Conservation (phyloP, 345 rosid genomes). For the Euphorbia peplus region DNA sequence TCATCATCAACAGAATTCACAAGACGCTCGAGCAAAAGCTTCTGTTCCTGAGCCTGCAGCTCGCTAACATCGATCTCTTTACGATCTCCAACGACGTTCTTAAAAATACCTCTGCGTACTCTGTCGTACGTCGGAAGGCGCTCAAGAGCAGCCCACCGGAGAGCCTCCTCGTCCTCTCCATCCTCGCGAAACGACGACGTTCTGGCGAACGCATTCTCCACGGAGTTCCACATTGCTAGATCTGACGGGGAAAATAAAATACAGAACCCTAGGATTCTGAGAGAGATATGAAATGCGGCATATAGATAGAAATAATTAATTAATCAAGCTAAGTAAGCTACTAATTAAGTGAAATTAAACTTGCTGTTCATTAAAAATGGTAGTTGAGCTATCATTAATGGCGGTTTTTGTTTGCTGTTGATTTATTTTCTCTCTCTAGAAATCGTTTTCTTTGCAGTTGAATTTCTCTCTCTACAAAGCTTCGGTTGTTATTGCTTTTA, state of each 20-base stretch:
- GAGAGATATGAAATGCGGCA: background rate
- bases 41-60: slow-evolving; percentile 65
- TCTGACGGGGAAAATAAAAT: slow-evolving; percentile 15
- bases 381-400: slow-evolving; percentile 63
- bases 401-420: background rate
- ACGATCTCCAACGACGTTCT: slow-evolving; percentile 57
- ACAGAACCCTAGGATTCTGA: background rate
- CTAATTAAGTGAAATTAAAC: background rate
- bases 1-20: slow-evolving; percentile 74
- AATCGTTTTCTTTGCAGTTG: background rate
- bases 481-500: slow-evolving; percentile 4
- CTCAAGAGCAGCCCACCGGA: slow-evolving; percentile 91
- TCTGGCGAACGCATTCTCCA: slow-evolving; percentile 68
- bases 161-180: slow-evolving; percentile 71
- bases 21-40: slow-evolving; percentile 66
- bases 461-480: slow-evolving; percentile 3
- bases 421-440: background rate
- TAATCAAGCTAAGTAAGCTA: too few relatives aligned
- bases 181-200: slow-evolving; percentile 60
- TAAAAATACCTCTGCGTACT: slow-evolving; percentile 74
- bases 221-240: slow-evolving; percentile 80
- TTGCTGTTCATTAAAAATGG: slow-evolving; percentile 23
- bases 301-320: background rate
- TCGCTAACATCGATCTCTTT: slow-evolving; percentile 67
- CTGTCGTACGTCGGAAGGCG: slow-evolving; percentile 76